A percentile compares a stretch with the other conserved stretches of the same genome.
Evolutionary conservation across 345 rosid genomes (phyloP).

Genomic region (Camelina hispida): DNA sequence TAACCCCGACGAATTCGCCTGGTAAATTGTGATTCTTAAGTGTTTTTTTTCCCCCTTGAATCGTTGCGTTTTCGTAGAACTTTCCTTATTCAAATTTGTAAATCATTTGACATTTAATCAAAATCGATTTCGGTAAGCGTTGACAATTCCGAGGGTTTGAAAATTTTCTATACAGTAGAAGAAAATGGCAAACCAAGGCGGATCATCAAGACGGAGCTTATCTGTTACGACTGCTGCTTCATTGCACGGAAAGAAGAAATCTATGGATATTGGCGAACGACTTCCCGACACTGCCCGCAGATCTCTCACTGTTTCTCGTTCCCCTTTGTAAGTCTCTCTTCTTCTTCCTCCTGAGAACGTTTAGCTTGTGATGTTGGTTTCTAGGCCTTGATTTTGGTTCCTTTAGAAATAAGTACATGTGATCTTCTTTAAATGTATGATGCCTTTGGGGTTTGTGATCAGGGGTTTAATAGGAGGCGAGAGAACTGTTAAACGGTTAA

Average conservation of each 20-base stretch:
- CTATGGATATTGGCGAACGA: constrained; percentile 53
- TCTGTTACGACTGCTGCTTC: constrained; percentile 55
- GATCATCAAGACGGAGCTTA: constrained; percentile 71
- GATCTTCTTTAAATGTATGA: not conserved
- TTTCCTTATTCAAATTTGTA: constrained; percentile 16
- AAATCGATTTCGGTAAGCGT: constrained; percentile 22
- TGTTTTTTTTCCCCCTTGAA: not conserved
- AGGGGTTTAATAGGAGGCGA: constrained; percentile 85
- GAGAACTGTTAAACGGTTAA: constrained; percentile 87
- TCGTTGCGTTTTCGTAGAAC: constrained; percentile 9
- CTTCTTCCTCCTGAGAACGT: too few relatives aligned
- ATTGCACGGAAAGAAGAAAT: constrained; percentile 57
- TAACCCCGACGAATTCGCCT: constrained; percentile 27
- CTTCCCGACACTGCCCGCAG: constrained; percentile 60
- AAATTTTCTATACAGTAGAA: constrained; percentile 7
- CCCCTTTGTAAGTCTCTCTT: constrained; percentile 56
- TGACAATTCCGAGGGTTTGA: constrained; percentile 28
- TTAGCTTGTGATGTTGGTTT: too few relatives aligned
- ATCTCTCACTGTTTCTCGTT: constrained; percentile 65
- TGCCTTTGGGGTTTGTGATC: constrained; percentile 25
- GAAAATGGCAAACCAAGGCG: constrained; percentile 77
- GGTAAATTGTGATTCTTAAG: constrained; percentile 29
- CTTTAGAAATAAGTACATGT: too few relatives aligned
- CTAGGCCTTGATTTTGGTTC: too few relatives aligned
- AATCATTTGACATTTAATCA: not conserved